Evolutionary conservation across 495 filamentous ascomycete genomes (phyloP), one percentile per base, ranked within the genome.

Genomic region (Tricharina praecox): DNA sequence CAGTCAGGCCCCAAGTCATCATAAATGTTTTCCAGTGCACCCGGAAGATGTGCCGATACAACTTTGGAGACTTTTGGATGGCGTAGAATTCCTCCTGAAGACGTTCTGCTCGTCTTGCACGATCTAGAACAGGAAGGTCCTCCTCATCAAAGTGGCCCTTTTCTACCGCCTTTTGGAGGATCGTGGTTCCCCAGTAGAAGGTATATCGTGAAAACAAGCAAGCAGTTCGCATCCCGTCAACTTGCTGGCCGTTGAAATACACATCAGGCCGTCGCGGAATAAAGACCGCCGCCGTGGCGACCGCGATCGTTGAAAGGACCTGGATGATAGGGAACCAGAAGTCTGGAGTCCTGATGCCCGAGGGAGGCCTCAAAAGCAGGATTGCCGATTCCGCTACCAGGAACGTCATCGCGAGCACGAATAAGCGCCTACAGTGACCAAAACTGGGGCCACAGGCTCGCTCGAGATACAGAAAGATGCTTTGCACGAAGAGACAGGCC

Each of bases 231-330:
- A 81, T 70, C 25, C 68, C 62, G 56, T 87, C 83, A 8, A 90
- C 78, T 8, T 66, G 52, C 34, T 70, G 60, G 23, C 72, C 79
- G 18, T 69, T 53, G 42, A 66, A 68, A 34, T 65, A 76, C 28
- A 90, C 74, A 40, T 77, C 68, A 7, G 83, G 82, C 15, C 82
- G 69, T 30, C 83, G 71, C 7, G 80, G 82, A 10, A 86, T 37
- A 56, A 9, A 58, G 62, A 38, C 73, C 48, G 55, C 63, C 59
- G 19, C 66, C 13, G 26, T 13, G 13, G 13, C 26, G 20, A 20
- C 20, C 3, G 26, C n/a, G 13, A 43, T 11, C 13, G 13, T n/a
- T 13, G 24, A 26, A 26, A 11, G 13, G 13, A 43, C 3, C 23
- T 43, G 40, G 21, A 10, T 11, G 20, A 8, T 20, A 25, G 40